Base-by-base conservation (phyloP, 176 grass and related monocot species). In the Canna indica region DNA sequence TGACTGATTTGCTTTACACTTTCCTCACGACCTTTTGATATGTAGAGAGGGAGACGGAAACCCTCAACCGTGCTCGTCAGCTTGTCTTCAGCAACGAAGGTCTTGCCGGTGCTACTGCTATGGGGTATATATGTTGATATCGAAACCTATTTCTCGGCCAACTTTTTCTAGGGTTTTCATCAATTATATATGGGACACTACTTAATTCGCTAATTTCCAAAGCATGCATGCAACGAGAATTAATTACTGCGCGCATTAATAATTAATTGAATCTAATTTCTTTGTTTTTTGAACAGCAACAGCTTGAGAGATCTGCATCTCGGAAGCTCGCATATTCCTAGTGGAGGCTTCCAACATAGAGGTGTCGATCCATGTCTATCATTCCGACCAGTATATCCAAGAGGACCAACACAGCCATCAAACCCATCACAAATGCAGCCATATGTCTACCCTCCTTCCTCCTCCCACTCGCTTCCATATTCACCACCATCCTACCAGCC, bases 1-100 rank as follows among this genome's bases (percentile, higher is more conserved):
- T 42, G 78, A 59, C 54, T 22, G 44, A 26, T 56, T 83, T 82
- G 30, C 5, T 7, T 56, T 26, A 8, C 20, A 25, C 2, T 26
- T 24, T 58, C 20, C 5, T 26, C 22, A 25, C 47, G 20, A 20
- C 16, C 47, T 50, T 47, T 67, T 16, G 45, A 33, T 39, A 16
- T 67, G 33, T 70, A 99, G 95, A 99, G 85, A 99, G 90, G 73
- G 95, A 99, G 73, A 99, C 95, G 7, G 95, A 99, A 75, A 90
- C 87, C 54, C 95, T 99, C 56, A 94, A 90, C 71, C 90, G 95
- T 54, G 95, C 95, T 50, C 87, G 95, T 53, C 95, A 99, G 63
- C 90, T 99, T 64, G 90, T 94, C 58, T 99, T 99, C 81, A 87
- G 87, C 78, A 99, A 99, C 69, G 90, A 99, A 29, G 74, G 79